phyloP scores from a whole-genome alignment of 805 yeast genomes.

The Clavispora phyllophila region DNA sequence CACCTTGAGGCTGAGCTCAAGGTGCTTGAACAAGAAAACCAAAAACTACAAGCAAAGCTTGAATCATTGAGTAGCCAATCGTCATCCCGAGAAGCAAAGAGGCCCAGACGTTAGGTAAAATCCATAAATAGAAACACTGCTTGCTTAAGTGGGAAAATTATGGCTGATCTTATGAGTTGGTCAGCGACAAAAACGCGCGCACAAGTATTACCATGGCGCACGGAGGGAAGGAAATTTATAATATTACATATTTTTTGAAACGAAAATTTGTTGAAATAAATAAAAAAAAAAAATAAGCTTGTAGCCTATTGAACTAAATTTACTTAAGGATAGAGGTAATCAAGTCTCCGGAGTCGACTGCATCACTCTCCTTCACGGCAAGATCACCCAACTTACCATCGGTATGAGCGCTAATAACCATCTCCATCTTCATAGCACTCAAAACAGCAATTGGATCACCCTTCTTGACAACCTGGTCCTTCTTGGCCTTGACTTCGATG shows the following conservation, averaged over 20 bases:
- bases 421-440: conserved; percentile 99
- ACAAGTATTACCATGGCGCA: too few relatives aligned
- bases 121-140: too few relatives aligned
- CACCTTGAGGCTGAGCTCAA: conserved; percentile 21
- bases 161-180: neutral
- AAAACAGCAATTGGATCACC: conserved; percentile 93
- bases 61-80: conserved; percentile 3
- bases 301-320: neutral
- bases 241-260: neutral
- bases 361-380: conserved; percentile 81
- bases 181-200: too few relatives aligned
- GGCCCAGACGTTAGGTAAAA: neutral
- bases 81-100: neutral
- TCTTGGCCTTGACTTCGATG: conserved; percentile 87
- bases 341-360: conserved; percentile 92
- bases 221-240: too few relatives aligned
- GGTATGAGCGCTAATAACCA: conserved; percentile 92
- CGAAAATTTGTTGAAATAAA: neutral
- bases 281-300: neutral
- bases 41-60: conserved; percentile 15
- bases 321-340: conserved; percentile 39
- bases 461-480: conserved; percentile 85
- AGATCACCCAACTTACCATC: conserved; percentile 80
- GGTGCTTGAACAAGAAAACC: conserved; percentile 25
- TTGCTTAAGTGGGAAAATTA: neutral